Conservation (phyloP, 2,329 filamentous ascomycete species). For the Fusarium dlaminii region DNA sequence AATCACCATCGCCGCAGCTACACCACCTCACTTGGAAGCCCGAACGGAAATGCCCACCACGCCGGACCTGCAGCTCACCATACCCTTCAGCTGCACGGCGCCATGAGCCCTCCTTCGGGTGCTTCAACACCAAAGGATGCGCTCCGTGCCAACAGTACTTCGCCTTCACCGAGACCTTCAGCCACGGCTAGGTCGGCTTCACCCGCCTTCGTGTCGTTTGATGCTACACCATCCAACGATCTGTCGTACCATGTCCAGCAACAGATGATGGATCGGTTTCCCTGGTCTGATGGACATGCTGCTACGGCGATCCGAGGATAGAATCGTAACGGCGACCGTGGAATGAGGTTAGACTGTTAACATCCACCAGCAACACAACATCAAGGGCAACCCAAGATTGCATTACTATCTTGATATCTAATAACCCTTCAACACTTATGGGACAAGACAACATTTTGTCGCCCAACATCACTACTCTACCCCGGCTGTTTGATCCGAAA, state of each 20-base stretch:
- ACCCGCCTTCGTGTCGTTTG: constrained; percentile 56
- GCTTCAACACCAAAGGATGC: constrained; percentile 42
- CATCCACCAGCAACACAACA: constrained; percentile 6
- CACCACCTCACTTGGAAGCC: constrained; percentile 23
- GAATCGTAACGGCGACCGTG: constrained; percentile 33
- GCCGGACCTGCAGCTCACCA: constrained; percentile 55
- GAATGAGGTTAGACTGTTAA: constrained; percentile 17
- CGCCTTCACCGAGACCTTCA: constrained; percentile 47
- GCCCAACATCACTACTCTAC: constrained; percentile 14
- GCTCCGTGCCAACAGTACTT: constrained; percentile 36
- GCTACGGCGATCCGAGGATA: constrained; percentile 60
- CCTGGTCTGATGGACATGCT: constrained; percentile 59
- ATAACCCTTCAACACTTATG: constrained; percentile 1
- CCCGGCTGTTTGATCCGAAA: constrained; percentile 34
- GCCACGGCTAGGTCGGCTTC: constrained; percentile 55
- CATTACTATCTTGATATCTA: constrained; percentile 27
- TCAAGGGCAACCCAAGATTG: constrained; percentile 20
- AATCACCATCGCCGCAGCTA: constrained; percentile 14
- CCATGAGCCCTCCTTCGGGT: constrained; percentile 29
- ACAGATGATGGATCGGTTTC: constrained; percentile 57
- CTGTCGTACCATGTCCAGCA: constrained; percentile 52
- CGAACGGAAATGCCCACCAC: constrained; percentile 39
- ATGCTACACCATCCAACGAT: constrained; percentile 58
- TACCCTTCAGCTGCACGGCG: constrained; percentile 45
- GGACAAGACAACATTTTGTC: neutral